phyloP scores from a whole-genome alignment of 192 early-diverging fungal species.

The Pilaira anomala region DNA sequence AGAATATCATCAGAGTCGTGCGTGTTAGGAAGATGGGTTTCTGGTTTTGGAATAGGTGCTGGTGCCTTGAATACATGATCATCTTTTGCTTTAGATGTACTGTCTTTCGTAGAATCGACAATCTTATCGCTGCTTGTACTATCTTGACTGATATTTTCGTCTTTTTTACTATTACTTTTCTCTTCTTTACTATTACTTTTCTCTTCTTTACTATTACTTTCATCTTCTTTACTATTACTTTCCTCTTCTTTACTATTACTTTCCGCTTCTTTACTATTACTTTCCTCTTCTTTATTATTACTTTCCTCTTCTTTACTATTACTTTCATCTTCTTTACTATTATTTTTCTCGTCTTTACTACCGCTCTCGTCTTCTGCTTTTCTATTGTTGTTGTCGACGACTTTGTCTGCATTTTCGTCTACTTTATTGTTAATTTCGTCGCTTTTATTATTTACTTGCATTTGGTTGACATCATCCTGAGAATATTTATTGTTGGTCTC shows the following conservation, averaged over 20 bases:
- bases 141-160: slow-evolving; percentile 44
- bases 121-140: slow-evolving; percentile 53
- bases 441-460: no score
- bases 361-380: slow-evolving; percentile 12
- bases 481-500: no score
- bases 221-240: not conserved
- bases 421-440: not conserved
- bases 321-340: not conserved
- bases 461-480: no score
- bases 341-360: slow-evolving; percentile 2
- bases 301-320: slow-evolving; percentile 8
- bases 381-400: not conserved
- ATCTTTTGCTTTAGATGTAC: no score
- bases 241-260: slow-evolving; percentile 10
- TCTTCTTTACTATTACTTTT: no score
- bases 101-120: slow-evolving; percentile 24
- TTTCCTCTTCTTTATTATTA: not conserved
- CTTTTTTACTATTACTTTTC: slow-evolving; percentile 8
- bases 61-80: no score
- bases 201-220: no score
- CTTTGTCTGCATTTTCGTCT: not conserved
- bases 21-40: no score
- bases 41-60: no score
- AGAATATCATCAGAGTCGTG: no score
- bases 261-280: slow-evolving; percentile 2